Evolutionary conservation across 129 eudicot genomes (phyloP).

Genomic region (Chrysanthemum lavandulifolium): DNA sequence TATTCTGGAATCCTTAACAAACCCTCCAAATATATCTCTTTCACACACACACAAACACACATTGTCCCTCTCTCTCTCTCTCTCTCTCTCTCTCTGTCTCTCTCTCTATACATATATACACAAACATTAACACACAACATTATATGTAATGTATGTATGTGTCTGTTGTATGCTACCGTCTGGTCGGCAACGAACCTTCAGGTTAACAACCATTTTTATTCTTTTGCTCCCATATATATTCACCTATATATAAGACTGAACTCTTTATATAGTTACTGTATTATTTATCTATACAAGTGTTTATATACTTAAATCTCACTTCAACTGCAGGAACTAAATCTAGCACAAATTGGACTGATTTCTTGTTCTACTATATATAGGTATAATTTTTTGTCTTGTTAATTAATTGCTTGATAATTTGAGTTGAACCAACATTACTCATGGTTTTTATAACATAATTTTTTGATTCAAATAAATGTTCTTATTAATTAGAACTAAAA

Average conservation of each 20-base stretch:
- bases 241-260: constrained; percentile 17
- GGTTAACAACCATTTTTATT: constrained; percentile 39
- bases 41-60: constrained; percentile 4
- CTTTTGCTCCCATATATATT: background rate
- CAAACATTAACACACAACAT: background rate
- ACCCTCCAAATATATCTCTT: constrained; percentile 27
- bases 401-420: background rate
- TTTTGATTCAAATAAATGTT: too few relatives aligned
- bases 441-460: too few relatives aligned
- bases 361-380: constrained; percentile 7
- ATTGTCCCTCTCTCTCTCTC: too few relatives aligned
- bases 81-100: background rate
- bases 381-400: background rate
- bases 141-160: constrained; percentile 20
- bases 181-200: constrained; percentile 57
- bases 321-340: constrained; percentile 24
- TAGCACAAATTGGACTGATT: constrained; percentile 6
- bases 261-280: background rate
- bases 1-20: constrained; percentile 32
- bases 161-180: constrained; percentile 42
- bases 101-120: constrained; percentile 1
- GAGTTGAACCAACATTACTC: too few relatives aligned
- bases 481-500: too few relatives aligned
- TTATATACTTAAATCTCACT: background rate
- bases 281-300: background rate